phyloP scores from a whole-genome alignment of 805 yeast genomes.

The Saturnispora ahearnii region DNA sequence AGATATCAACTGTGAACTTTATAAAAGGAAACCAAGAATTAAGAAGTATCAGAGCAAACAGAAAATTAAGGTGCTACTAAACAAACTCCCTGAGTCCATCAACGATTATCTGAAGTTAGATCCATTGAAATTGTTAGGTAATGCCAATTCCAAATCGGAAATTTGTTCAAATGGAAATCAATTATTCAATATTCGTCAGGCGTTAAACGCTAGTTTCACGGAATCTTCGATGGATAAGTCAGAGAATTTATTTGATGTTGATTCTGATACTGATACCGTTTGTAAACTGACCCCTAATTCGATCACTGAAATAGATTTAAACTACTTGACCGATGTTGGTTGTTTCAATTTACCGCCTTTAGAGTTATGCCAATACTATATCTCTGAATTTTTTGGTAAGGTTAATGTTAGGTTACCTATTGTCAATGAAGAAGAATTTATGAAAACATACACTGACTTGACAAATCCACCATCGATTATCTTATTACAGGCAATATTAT shows the following conservation, averaged over 20 bases:
- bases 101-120: constrained; percentile 9
- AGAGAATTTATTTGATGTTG: not conserved
- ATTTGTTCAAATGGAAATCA: not conserved
- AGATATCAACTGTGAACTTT: constrained; percentile 64
- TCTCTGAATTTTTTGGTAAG: constrained; percentile 51
- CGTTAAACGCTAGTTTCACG: not conserved
- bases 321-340: constrained; percentile 31
- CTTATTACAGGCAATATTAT: constrained; percentile 55
- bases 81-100: constrained; percentile 3
- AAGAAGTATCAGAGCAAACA: constrained; percentile 18
- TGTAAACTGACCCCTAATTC: not conserved
- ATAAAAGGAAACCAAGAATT: constrained; percentile 57
- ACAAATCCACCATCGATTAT: constrained; percentile 49
- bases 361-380: constrained; percentile 48
- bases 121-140: constrained; percentile 15
- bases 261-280: not conserved
- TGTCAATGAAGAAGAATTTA: constrained; percentile 51
- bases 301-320: constrained; percentile 15
- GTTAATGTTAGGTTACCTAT: constrained; percentile 66
- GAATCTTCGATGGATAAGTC: not conserved
- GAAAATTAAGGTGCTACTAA: constrained; percentile 11
- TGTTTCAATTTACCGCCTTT: constrained; percentile 62
- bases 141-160: not conserved
- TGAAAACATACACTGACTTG: constrained; percentile 46
- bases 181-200: not conserved